A percentile compares a stretch with the other conserved stretches of the same genome.
Evolutionary conservation across 352 stramenopile species (phyloP).

Genomic region (Phytophthora sansomeana): DNA sequence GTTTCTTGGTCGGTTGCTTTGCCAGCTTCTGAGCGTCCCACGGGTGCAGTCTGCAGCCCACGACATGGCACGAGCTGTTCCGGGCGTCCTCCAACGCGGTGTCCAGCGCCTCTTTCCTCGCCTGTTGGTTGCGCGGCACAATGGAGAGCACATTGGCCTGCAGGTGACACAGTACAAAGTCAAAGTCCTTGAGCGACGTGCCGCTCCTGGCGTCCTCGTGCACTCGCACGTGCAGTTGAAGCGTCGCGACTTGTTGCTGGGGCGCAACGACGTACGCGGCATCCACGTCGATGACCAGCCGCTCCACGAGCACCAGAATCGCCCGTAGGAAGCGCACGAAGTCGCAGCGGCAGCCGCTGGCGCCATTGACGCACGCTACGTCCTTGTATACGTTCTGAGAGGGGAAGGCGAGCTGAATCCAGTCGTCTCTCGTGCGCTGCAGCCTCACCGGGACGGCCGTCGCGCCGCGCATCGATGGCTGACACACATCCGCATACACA

Average conservation of each 20-base stretch:
- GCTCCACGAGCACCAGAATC: conserved; percentile 57
- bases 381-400: conserved; percentile 39
- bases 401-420: conserved; percentile 48
- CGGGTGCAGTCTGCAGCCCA: conserved; percentile 67
- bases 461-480: not conserved
- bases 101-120: conserved; percentile 15
- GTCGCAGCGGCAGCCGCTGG: conserved; percentile 50
- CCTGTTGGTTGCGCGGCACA: conserved; percentile 27
- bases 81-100: conserved; percentile 42
- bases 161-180: conserved; percentile 67
- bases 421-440: conserved; percentile 34
- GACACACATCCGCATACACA: conserved; percentile 39
- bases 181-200: conserved; percentile 60
- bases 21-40: conserved; percentile 12
- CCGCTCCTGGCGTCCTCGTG: conserved; percentile 37
- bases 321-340: conserved; percentile 56
- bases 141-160: conserved; percentile 57
- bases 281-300: conserved; percentile 42
- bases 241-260: conserved; percentile 45
- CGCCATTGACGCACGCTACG: conserved; percentile 57
- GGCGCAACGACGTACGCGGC: conserved; percentile 54
- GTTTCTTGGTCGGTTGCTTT: conserved; percentile 28
- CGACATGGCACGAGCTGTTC: conserved; percentile 68
- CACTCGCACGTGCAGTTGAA: conserved; percentile 58
- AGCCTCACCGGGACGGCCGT: conserved; percentile 36